Conservation (phyloP, 495 filamentous ascomycete genomes). For the Annulohypoxylon moriforme region DNA sequence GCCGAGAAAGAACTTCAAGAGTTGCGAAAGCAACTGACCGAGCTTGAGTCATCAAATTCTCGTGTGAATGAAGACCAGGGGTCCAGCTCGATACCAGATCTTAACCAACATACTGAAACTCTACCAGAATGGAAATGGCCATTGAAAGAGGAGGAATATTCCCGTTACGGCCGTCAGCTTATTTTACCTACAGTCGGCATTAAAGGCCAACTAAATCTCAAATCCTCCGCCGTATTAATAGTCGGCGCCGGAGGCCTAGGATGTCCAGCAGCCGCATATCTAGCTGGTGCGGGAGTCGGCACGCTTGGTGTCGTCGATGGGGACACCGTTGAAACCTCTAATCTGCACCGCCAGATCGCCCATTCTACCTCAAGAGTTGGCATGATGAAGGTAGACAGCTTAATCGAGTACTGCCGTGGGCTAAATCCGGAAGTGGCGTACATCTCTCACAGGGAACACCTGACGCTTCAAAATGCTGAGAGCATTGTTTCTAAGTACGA, state of each 20-base stretch:
- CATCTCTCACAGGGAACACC: conserved; percentile 66
- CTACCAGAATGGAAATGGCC: conserved; percentile 65
- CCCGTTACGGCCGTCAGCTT: conserved; percentile 90
- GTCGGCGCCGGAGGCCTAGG: conserved; percentile 94
- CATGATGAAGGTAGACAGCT: conserved; percentile 83
- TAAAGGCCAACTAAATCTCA: conserved; percentile 81
- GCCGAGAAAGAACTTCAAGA: conserved; percentile 50
- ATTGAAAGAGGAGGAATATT: conserved; percentile 74
- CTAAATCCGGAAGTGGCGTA: conserved; percentile 78
- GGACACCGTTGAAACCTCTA: conserved; percentile 87
- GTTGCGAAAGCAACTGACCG: conserved; percentile 50
- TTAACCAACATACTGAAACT: conserved; percentile 10
- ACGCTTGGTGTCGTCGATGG: conserved; percentile 87
- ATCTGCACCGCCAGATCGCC: conserved; percentile 91
- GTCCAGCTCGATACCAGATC: background rate
- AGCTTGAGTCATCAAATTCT: conserved; percentile 44
- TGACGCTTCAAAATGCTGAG: conserved; percentile 72
- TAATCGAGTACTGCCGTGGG: conserved; percentile 70
- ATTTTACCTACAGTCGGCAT: conserved; percentile 88
- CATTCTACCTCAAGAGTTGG: conserved; percentile 78
- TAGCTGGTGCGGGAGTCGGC: conserved; percentile 88
- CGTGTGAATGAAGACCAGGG: conserved; percentile 12
- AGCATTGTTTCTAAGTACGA: conserved; percentile 76
- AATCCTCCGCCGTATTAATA: conserved; percentile 76
- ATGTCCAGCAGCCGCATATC: conserved; percentile 89